These are phyloP conservation scores for Candida pseudoviswanathii DNA, from an alignment of 1,139 yeast genomes.

Conservation along the genomic window DNA sequence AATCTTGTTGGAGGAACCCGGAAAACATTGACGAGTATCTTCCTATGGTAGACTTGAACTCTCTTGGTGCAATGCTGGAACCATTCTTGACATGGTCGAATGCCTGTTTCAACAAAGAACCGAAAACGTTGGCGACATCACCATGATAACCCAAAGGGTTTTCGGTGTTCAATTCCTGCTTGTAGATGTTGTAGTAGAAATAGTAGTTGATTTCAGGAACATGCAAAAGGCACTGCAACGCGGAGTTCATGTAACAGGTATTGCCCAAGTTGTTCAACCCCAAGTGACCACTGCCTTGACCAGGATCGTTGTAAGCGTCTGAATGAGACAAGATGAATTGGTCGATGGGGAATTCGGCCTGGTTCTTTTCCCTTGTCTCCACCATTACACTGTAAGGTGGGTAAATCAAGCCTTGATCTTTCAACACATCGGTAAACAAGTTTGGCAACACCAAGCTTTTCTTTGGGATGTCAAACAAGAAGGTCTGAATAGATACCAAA, in stretches of 20 bases:
- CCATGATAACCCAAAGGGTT: constrained; percentile 86
- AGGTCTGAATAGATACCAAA: constrained; percentile 26
- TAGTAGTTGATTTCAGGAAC: constrained; percentile 82
- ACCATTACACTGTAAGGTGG: constrained; percentile 35
- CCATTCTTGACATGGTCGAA: constrained; percentile 35
- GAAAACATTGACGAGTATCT: constrained; percentile 79
- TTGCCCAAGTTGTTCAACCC: constrained; percentile 89
- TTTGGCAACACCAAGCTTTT: constrained; percentile 34
- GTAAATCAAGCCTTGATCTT: constrained; percentile 33
- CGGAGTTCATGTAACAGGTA: constrained; percentile 96
- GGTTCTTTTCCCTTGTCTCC: constrained; percentile 30
- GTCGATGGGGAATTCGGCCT: constrained; percentile 29
- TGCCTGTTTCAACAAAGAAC: constrained; percentile 59
- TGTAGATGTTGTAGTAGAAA: constrained; percentile 64
- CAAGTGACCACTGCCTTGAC: constrained; percentile 33
- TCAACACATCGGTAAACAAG: constrained; percentile 27
- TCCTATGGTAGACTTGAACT: constrained; percentile 80
- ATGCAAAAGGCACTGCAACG: constrained; percentile 86
- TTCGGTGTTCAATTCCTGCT: constrained; percentile 65
- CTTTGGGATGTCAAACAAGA: constrained; percentile 32
- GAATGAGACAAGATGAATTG: constrained; percentile 17
- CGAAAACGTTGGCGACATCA: constrained; percentile 76
- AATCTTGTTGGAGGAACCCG: constrained; percentile 91
- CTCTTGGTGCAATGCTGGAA: constrained; percentile 58
- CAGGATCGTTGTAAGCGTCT: constrained; percentile 4